Conservation (phyloP, 2,329 filamentous ascomycete genomes). For the Ceratocystis huliohia region DNA sequence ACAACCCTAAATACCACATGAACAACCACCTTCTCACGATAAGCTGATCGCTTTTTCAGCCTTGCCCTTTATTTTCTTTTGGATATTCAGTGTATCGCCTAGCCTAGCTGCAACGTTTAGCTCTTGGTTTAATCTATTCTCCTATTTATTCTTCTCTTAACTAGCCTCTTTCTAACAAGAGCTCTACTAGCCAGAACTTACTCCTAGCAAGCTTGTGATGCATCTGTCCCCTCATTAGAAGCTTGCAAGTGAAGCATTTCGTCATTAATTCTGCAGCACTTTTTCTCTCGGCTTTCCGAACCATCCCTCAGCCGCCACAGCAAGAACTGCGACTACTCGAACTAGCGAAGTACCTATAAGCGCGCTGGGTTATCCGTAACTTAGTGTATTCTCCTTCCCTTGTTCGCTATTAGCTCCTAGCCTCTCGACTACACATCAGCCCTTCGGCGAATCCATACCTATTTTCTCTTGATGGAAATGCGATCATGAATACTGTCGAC, state of each 20-base stretch:
- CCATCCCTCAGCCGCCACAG: not conserved
- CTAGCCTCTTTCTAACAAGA: not conserved
- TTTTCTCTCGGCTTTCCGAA: not conserved
- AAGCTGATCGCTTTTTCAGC: not conserved
- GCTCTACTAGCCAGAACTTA: not conserved
- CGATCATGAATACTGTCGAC: constrained; percentile 66
- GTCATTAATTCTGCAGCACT: not conserved
- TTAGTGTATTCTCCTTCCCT: not conserved
- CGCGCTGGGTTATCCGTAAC: not conserved
- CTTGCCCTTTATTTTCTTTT: not conserved
- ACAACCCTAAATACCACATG: not conserved
- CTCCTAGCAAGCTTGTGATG: not conserved
- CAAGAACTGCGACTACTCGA: not conserved
- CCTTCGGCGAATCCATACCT: not conserved
- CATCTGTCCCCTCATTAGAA: constrained; percentile 1
- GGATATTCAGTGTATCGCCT: not conserved
- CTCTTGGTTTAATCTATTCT: no score
- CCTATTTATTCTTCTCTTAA: no score
- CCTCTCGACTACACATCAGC: not conserved
- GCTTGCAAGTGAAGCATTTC: not conserved
- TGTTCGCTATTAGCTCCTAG: not conserved
- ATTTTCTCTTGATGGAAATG: constrained; percentile 27
- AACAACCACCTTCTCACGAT: not conserved
- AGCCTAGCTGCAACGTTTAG: not conserved
- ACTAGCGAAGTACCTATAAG: not conserved